Conservation (phyloP, 352 stramenopile species). For the Globisporangium mamillatum region DNA sequence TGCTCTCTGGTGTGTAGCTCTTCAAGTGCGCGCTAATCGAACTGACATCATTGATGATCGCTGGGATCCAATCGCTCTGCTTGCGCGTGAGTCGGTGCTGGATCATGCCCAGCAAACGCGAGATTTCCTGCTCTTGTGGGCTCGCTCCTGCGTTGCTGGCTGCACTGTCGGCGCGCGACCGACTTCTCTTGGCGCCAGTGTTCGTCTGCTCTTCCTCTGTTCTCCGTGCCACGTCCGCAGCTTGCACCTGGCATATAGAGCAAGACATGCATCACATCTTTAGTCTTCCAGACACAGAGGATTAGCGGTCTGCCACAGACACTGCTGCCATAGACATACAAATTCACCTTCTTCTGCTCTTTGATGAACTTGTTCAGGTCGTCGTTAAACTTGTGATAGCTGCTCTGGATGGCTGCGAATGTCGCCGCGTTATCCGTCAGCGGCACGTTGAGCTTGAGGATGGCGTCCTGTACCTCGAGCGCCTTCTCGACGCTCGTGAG, state of each 20-base stretch:
- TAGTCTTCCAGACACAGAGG: background rate
- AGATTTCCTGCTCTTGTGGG: constrained; percentile 23
- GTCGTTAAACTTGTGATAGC: constrained; percentile 45
- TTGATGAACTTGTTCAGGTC: constrained; percentile 50
- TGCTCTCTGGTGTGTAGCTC: constrained; percentile 31
- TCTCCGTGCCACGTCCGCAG: constrained; percentile 21
- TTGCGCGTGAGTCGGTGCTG: constrained; percentile 67
- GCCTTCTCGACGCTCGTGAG: constrained; percentile 55
- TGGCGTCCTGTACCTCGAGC: constrained; percentile 56
- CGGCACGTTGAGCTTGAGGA: constrained; percentile 59
- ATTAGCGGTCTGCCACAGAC: background rate
- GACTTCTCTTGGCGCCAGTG: constrained; percentile 10
- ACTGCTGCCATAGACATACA: background rate
- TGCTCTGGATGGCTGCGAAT: constrained; percentile 50
- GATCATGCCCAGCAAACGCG: constrained; percentile 51
- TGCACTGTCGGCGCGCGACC: constrained; percentile 20
- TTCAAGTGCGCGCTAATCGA: constrained; percentile 37
- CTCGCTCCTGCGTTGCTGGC: constrained; percentile 21
- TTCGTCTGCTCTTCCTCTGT: constrained; percentile 8
- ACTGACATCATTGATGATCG: constrained; percentile 53
- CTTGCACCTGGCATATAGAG: constrained; percentile 30
- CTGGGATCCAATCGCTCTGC: constrained; percentile 58
- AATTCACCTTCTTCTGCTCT: constrained; percentile 46
- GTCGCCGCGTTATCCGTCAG: constrained; percentile 54
- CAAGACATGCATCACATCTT: background rate